Conservation (phyloP, 1,284 basidiomycete genomes). For the Gymnopus androsaceus region DNA sequence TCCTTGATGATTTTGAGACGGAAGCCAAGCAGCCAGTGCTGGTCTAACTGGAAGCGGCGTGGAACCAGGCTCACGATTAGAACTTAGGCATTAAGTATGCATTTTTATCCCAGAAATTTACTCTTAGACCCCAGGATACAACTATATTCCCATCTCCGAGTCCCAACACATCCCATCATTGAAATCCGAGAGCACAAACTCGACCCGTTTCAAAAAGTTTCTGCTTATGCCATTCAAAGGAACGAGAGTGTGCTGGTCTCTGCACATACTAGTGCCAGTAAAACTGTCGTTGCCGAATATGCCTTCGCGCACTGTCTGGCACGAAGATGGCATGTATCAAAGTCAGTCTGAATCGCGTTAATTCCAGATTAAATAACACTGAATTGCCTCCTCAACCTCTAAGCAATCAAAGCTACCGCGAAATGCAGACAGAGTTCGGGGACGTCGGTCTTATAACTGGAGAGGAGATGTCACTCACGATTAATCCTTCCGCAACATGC, state of each 20-base stretch:
- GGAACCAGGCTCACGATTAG: conserved; percentile 68
- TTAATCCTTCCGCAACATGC: conserved; percentile 95
- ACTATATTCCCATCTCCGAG: conserved; percentile 89
- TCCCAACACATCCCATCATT: conserved; percentile 88
- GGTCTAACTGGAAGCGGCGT: conserved; percentile 70
- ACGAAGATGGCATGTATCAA: conserved; percentile 98
- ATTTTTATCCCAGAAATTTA: conserved; percentile 61
- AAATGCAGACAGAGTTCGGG: conserved; percentile 94
- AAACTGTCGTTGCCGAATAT: conserved; percentile 99
- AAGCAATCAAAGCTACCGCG: conserved; percentile 98
- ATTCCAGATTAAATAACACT: neutral
- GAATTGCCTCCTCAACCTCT: conserved; percentile 68
- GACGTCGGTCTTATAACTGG: conserved; percentile 99
- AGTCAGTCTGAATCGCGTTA: conserved; percentile 49
- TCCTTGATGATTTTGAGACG: conserved; percentile 88
- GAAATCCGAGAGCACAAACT: conserved; percentile 96
- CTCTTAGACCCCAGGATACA: conserved; percentile 93
- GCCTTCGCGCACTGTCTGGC: conserved; percentile 96
- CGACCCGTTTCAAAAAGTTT: conserved; percentile 96
- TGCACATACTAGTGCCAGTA: conserved; percentile 98
- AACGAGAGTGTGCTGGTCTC: conserved; percentile 98
- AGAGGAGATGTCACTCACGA: conserved; percentile 98
- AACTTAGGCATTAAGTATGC: conserved; percentile 77
- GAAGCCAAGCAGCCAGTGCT: conserved; percentile 83
- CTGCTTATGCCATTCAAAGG: conserved; percentile 94